A percentile compares a stretch with the other conserved stretches of the same genome.
Conservation (phyloP, 352 stramenopile genomes). For the Pythium grandisporangium region DNA sequence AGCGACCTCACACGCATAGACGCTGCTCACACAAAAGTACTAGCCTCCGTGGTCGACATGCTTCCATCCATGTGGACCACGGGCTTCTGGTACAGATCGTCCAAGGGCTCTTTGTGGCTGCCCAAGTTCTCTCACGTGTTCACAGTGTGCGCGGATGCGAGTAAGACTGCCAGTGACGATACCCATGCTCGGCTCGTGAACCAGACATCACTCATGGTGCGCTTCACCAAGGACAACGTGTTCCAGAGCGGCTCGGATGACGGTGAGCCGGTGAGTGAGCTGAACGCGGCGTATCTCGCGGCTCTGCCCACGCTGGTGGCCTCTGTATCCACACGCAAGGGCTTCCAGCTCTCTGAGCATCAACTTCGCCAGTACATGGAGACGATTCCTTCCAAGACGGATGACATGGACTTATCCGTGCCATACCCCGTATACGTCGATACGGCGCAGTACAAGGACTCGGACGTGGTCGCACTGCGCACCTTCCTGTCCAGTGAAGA, state of each 20-base stretch:
- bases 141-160: slow-evolving; percentile 11
- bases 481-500: too few relatives aligned
- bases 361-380: slow-evolving; percentile 47
- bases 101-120: slow-evolving; percentile 25
- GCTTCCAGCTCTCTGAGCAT: slow-evolving; percentile 19
- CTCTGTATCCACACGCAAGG: slow-evolving; percentile 12
- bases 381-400: slow-evolving; percentile 39
- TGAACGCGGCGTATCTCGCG: slow-evolving; percentile 19
- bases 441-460: slow-evolving; percentile 29
- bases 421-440: slow-evolving; percentile 43
- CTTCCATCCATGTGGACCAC: slow-evolving; percentile 37
- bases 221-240: slow-evolving; percentile 63
- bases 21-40: slow-evolving; percentile 15
- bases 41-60: slow-evolving; percentile 20
- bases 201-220: slow-evolving; percentile 36
- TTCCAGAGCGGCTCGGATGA: slow-evolving; percentile 32
- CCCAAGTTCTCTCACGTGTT: slow-evolving; percentile 20
- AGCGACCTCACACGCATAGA: slow-evolving; percentile 8
- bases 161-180: slow-evolving; percentile 12
- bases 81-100: slow-evolving; percentile 47
- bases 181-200: slow-evolving; percentile 34
- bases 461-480: slow-evolving; percentile 22
- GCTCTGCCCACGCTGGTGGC: slow-evolving; percentile 31
- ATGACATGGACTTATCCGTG: slow-evolving; percentile 39
- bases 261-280: slow-evolving; percentile 14